These are phyloP conservation scores for Nicotiana otophora DNA, from an alignment of 257 asterid species.

Conservation along the genomic window DNA sequence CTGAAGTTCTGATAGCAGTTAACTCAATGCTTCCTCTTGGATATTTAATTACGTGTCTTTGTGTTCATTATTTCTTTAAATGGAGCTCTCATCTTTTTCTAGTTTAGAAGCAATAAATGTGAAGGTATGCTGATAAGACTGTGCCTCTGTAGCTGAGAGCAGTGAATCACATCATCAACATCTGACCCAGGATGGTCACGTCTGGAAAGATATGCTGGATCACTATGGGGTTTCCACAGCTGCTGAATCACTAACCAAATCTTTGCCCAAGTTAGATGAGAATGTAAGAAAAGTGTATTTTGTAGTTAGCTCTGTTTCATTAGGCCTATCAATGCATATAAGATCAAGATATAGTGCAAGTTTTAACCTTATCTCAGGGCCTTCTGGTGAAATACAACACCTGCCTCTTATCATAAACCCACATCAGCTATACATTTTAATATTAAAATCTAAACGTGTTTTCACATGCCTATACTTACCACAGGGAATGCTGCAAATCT, in stretches of 20 bases:
- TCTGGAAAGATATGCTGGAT: slow-evolving; percentile 54
- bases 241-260: slow-evolving; percentile 31
- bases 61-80: background rate
- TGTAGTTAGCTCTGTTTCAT: background rate
- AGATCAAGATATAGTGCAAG: background rate
- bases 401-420: background rate
- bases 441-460: background rate
- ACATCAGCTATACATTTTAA: background rate
- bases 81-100: slow-evolving; percentile 8
- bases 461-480: slow-evolving; percentile 6
- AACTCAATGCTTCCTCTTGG: slow-evolving; percentile 1
- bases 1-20: background rate
- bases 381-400: background rate
- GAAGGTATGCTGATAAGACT: slow-evolving; percentile 21
- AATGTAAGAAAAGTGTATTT: slow-evolving; percentile 29
- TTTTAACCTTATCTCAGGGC: background rate
- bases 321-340: background rate
- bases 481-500: slow-evolving; percentile 22
- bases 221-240: slow-evolving; percentile 32
- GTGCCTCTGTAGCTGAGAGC: slow-evolving; percentile 40
- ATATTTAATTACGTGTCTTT: background rate
- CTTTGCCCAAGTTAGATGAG: slow-evolving; percentile 17
- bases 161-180: slow-evolving; percentile 30
- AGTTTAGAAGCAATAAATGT: slow-evolving; percentile 2
- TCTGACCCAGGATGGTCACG: slow-evolving; percentile 34